Evolutionary conservation across 1,139 yeast species (phyloP).

Genomic region (Scheffersomyces illinoinensis): DNA sequence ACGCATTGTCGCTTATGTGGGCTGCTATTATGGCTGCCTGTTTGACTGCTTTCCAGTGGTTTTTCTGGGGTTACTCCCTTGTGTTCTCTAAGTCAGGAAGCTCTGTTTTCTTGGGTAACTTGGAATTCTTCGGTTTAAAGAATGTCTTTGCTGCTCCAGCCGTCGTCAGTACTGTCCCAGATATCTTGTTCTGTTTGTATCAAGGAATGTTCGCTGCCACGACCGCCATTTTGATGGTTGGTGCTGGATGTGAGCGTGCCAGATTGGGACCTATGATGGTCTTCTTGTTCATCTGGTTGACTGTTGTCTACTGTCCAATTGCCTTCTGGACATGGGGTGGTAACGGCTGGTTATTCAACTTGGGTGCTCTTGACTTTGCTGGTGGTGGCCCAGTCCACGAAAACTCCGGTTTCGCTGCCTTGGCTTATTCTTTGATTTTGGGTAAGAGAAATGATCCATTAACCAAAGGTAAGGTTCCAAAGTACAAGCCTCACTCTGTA

Average conservation of each 20-base stretch:
- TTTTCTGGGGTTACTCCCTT: constrained; percentile 94
- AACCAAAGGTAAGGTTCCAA: constrained; percentile 69
- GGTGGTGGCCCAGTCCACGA: constrained; percentile 99
- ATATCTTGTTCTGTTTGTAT: constrained; percentile 81
- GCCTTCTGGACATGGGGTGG: constrained; percentile 98
- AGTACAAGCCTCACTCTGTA: constrained; percentile 89
- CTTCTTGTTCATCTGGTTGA: constrained; percentile 88
- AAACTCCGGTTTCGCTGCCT: constrained; percentile 91
- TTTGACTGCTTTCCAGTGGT: constrained; percentile 88
- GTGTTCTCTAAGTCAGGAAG: constrained; percentile 72
- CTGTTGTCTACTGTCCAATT: constrained; percentile 92
- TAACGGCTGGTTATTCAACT: constrained; percentile 78
- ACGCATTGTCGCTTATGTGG: constrained; percentile 88
- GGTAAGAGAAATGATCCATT: constrained; percentile 91
- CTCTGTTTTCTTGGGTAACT: constrained; percentile 73
- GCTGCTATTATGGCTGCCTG: constrained; percentile 90
- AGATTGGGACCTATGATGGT: constrained; percentile 95
- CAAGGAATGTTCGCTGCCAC: constrained; percentile 96
- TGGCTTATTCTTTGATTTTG: constrained; percentile 85
- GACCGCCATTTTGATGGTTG: constrained; percentile 90
- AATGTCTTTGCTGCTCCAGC: constrained; percentile 81
- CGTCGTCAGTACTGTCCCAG: constrained; percentile 71
- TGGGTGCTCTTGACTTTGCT: constrained; percentile 92
- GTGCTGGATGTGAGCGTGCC: constrained; percentile 98
- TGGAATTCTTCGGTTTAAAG: constrained; percentile 77